Percentiles rank a stretch among this genome's conserved stretches.
Conservation (phyloP, 352 stramenopile species). For the Globisporangium cylindrosporum region DNA sequence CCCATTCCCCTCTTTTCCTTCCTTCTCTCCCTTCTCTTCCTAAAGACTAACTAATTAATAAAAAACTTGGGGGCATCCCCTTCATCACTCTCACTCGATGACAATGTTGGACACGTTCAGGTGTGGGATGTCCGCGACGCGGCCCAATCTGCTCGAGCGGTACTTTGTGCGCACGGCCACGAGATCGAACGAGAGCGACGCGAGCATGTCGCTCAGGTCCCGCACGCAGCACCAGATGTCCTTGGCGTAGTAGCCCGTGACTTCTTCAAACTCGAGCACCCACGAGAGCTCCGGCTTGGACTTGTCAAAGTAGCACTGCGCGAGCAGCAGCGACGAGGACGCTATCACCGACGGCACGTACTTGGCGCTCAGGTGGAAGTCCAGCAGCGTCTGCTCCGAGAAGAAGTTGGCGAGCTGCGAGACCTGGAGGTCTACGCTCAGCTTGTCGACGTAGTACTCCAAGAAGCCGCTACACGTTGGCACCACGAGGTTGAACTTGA, state of each 20-base stretch:
- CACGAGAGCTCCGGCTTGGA: constrained; percentile 38
- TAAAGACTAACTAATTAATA: constrained; percentile 1
- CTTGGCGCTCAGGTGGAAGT: constrained; percentile 46
- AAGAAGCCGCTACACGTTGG: constrained; percentile 95
- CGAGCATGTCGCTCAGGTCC: constrained; percentile 34
- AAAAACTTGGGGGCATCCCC: background rate
- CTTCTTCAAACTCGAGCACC: constrained; percentile 44
- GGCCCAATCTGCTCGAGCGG: constrained; percentile 19
- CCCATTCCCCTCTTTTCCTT: background rate
- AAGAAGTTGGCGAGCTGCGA: constrained; percentile 56
- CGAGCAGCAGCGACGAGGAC: constrained; percentile 43
- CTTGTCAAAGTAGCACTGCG: constrained; percentile 47
- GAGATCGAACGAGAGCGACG: constrained; percentile 38
- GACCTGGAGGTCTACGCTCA: constrained; percentile 38
- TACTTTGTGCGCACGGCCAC: constrained; percentile 46
- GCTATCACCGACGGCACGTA: constrained; percentile 53
- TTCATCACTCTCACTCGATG: constrained; percentile 15
- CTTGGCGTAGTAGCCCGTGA: constrained; percentile 45
- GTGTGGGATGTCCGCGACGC: constrained; percentile 20
- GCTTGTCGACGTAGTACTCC: constrained; percentile 91
- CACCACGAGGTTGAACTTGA: constrained; percentile 96
- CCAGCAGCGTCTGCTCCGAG: constrained; percentile 50
- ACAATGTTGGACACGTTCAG: constrained; percentile 15
- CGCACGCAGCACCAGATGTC: constrained; percentile 35
- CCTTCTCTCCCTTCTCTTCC: background rate